phyloP scores from a whole-genome alignment of 805 yeast species.

The Zygoascus biomembranicola region DNA sequence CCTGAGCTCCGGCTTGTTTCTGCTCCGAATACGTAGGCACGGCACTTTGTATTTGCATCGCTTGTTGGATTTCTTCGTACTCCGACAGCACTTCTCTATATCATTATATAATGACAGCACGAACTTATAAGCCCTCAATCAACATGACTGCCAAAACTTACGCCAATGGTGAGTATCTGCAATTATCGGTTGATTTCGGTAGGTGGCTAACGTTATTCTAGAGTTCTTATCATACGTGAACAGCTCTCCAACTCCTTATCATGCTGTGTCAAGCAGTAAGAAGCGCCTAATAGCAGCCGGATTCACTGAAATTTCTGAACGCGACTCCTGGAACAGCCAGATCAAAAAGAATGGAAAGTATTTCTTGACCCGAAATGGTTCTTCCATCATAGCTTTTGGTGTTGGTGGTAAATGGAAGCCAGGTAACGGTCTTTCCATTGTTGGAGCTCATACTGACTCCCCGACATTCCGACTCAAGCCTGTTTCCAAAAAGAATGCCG shows the following conservation, averaged over 20 bases:
- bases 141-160: neutral
- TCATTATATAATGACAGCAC: neutral
- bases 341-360: conserved; percentile 55
- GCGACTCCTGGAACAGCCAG: conserved; percentile 56
- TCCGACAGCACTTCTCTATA: neutral
- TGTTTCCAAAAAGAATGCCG: conserved; percentile 50
- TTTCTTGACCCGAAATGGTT: conserved; percentile 81
- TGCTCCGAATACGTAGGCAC: too few relatives aligned
- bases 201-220: neutral
- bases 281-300: conserved; percentile 50
- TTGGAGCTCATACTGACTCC: conserved; percentile 95
- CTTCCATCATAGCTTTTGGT: conserved; percentile 80
- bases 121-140: neutral
- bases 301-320: conserved; percentile 64
- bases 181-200: neutral
- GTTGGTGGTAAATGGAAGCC: conserved; percentile 66
- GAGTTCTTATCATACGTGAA: conserved; percentile 74
- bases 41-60: neutral
- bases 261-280: conserved; percentile 68
- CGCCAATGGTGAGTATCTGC: neutral
- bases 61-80: neutral
- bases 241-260: conserved; percentile 88
- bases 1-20: too few relatives aligned
- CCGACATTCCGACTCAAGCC: conserved; percentile 92
- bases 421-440: conserved; percentile 78